Percentiles rank a stretch among this genome's conserved stretches.
phyloP scores from a whole-genome alignment of 176 grass and related monocot species.

The Pontederia crassipes region DNA sequence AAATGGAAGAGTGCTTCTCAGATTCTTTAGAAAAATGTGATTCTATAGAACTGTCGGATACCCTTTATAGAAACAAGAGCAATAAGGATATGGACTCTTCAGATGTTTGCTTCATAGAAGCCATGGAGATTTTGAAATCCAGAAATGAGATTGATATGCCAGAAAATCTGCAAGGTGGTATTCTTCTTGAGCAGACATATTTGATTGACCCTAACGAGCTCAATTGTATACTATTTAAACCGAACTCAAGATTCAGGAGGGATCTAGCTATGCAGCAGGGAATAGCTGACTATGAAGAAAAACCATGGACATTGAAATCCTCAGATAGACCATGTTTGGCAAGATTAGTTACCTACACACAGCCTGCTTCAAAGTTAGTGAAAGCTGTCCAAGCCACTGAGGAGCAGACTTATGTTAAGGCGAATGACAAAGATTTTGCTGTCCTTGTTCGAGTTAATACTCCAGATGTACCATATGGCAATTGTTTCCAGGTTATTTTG shows the following conservation, averaged over 20 bases:
- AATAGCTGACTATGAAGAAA: constrained; percentile 42
- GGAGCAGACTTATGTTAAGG: constrained; percentile 70
- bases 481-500: constrained; percentile 70
- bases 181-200: constrained; percentile 56
- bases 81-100: constrained; percentile 14
- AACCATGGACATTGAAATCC: constrained; percentile 51
- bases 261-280: constrained; percentile 41
- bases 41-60: constrained; percentile 5
- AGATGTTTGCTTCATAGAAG: constrained; percentile 52
- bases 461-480: constrained; percentile 71
- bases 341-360: constrained; percentile 61
- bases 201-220: constrained; percentile 49
- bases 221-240: constrained; percentile 53
- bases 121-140: constrained; percentile 50
- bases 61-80: background rate
- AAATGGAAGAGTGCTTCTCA: constrained; percentile 20
- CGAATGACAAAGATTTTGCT: constrained; percentile 51
- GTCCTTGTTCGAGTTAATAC: constrained; percentile 46
- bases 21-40: constrained; percentile 26
- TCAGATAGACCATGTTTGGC: constrained; percentile 33
- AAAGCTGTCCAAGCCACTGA: constrained; percentile 70
- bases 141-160: constrained; percentile 33
- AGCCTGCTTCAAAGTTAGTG: constrained; percentile 44
- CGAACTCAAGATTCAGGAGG: constrained; percentile 56
- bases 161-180: constrained; percentile 39